Evolutionary conservation across 2,329 filamentous ascomycete genomes (phyloP).

Genomic region (Ophiostoma fasciatum): DNA sequence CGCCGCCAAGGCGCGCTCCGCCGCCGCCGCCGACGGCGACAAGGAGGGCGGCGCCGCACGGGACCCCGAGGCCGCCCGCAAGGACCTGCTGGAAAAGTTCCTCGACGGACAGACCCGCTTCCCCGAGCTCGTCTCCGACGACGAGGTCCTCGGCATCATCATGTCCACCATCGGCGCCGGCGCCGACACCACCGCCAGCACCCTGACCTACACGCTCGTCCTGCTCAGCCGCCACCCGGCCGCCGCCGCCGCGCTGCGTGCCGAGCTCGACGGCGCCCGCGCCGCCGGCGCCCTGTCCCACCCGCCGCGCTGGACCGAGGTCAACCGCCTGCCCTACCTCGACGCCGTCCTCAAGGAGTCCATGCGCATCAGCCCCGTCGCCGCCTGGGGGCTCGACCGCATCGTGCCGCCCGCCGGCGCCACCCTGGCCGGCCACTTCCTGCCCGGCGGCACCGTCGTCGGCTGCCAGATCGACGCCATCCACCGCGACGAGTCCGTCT

Average conservation of each 20-base stretch:
- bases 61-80: background rate
- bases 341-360: slow-evolving; percentile 13
- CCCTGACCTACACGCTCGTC: slow-evolving; percentile 10
- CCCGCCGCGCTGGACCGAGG: slow-evolving; percentile 3
- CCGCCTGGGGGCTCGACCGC: slow-evolving; percentile 9
- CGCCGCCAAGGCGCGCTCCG: background rate
- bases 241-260: slow-evolving; percentile 1
- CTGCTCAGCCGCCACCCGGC: slow-evolving; percentile 8
- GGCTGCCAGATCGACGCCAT: slow-evolving; percentile 47
- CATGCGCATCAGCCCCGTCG: slow-evolving; percentile 11
- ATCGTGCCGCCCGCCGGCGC: slow-evolving; percentile 8
- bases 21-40: background rate
- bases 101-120: slow-evolving; percentile 1
- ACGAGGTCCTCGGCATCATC: slow-evolving; percentile 1
- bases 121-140: background rate
- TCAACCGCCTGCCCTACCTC: slow-evolving; percentile 12
- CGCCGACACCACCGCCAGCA: slow-evolving; percentile 12
- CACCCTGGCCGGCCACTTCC: slow-evolving; percentile 20
- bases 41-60: background rate
- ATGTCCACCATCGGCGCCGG: slow-evolving; percentile 11
- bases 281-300: slow-evolving; percentile 1
- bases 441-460: slow-evolving; percentile 24
- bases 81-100: slow-evolving; percentile 2
- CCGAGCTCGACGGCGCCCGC: slow-evolving; percentile 8
- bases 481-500: slow-evolving; percentile 20